Percentiles rank a stretch among this genome's conserved stretches.
Conservation (phyloP, 2,329 filamentous ascomycete genomes). For the Talaromyces albobiverticillius region DNA sequence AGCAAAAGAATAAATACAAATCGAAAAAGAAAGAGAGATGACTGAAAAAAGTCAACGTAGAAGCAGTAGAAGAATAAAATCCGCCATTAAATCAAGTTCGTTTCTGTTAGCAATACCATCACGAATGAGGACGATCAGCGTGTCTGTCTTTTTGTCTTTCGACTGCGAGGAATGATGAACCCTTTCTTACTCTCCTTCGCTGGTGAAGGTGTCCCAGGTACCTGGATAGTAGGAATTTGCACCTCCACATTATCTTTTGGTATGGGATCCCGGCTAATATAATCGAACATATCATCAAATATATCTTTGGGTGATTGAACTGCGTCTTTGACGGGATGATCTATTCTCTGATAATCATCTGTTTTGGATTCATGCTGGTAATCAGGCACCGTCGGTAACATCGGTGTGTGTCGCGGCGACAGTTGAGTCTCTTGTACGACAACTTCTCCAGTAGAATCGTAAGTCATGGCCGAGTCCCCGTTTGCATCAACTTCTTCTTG, state of each 20-base stretch:
- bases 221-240: conserved; percentile 22
- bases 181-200: background rate
- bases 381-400: background rate
- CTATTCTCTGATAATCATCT: background rate
- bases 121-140: too few species aligned
- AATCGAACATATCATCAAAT: conserved; percentile 11
- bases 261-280: background rate
- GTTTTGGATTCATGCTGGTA: background rate
- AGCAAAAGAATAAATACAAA: too few species aligned
- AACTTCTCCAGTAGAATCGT: background rate
- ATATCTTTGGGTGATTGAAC: background rate
- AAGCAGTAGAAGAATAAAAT: background rate
- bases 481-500: background rate
- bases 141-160: too few species aligned
- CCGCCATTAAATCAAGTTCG: too few species aligned
- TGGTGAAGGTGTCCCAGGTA: conserved; percentile 26
- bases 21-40: background rate
- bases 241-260: conserved; percentile 8
- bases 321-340: background rate
- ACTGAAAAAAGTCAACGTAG: background rate
- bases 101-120: too few species aligned
- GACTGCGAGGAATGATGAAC: too few species aligned
- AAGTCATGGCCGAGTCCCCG: background rate
- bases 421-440: conserved; percentile 11
- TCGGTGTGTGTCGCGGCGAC: background rate